A percentile compares a stretch with the other conserved stretches of the same genome.
phyloP scores from a whole-genome alignment of 2,329 filamentous ascomycete species.

The Xylariaceae sp. region DNA sequence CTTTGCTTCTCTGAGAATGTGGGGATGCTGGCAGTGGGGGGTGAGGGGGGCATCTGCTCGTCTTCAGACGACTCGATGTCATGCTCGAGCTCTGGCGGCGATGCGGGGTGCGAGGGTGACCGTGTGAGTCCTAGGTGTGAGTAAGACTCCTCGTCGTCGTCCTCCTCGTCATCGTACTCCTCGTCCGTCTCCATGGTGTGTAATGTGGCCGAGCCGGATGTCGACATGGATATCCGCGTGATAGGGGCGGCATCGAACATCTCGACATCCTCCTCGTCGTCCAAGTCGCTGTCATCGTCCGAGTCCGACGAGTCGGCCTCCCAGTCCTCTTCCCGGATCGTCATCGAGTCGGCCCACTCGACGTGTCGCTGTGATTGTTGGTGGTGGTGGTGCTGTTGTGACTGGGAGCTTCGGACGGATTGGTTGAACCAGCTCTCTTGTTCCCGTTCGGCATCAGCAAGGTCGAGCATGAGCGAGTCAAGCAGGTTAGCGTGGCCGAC shows the following conservation, averaged over 20 bases:
- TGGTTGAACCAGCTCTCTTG: conserved; percentile 98
- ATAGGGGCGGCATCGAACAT: conserved; percentile 47
- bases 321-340: conserved; percentile 65
- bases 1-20: conserved; percentile 56
- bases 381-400: conserved; percentile 41
- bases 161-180: conserved; percentile 36
- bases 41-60: conserved; percentile 67
- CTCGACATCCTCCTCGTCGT: conserved; percentile 54
- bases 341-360: conserved; percentile 78
- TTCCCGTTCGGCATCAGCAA: conserved; percentile 89
- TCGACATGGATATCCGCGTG: conserved; percentile 37
- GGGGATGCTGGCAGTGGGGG: conserved; percentile 52
- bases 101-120: conserved; percentile 59
- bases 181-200: conserved; percentile 36
- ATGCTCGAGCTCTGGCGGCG: conserved; percentile 64
- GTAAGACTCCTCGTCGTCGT: conserved; percentile 50
- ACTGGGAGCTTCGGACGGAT: conserved; percentile 62
- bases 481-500: conserved; percentile 98
- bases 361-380: conserved; percentile 52
- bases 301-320: conserved; percentile 57
- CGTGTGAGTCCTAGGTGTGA: conserved; percentile 62
- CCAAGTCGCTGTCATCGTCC: conserved; percentile 47
- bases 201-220: conserved; percentile 32
- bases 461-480: conserved; percentile 85
- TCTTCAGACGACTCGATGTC: conserved; percentile 69